Conservation (phyloP, 495 filamentous ascomycete genomes). For the Podospora pseudocomata region DNA sequence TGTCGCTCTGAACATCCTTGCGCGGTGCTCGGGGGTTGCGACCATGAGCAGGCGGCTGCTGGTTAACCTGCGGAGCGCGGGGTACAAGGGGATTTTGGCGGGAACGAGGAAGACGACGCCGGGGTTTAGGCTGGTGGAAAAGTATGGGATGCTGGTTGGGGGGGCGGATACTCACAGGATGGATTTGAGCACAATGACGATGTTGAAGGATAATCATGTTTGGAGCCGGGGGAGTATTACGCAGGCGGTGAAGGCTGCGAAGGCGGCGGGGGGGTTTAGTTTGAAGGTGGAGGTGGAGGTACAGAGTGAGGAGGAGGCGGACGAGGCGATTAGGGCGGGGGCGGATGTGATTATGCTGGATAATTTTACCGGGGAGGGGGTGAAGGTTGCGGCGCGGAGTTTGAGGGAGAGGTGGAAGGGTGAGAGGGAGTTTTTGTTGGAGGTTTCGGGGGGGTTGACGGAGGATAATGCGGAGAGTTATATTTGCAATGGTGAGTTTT, state of each 20-base stretch:
- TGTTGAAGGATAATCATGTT: constrained; percentile 98
- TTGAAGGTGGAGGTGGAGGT: constrained; percentile 97
- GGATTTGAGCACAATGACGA: constrained; percentile 90
- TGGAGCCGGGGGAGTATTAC: constrained; percentile 85
- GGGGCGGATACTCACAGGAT: constrained; percentile 89
- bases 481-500: constrained; percentile 62
- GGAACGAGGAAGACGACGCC: constrained; percentile 97
- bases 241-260: constrained; percentile 76
- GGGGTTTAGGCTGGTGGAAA: constrained; percentile 92
- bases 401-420: constrained; percentile 74
- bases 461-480: constrained; percentile 77
- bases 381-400: constrained; percentile 63
- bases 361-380: constrained; percentile 78
- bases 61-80: constrained; percentile 52
- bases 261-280: constrained; percentile 78
- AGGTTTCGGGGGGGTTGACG: constrained; percentile 88
- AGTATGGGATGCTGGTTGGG: constrained; percentile 93
- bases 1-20: constrained; percentile 87
- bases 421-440: constrained; percentile 68
- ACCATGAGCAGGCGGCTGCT: constrained; percentile 57
- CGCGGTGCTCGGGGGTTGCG: constrained; percentile 89
- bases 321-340: constrained; percentile 84
- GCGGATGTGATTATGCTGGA: constrained; percentile 97
- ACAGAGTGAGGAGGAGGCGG: constrained; percentile 77
- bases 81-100: constrained; percentile 80